Base-by-base conservation (phyloP, 495 filamentous ascomycete species). In the Neurospora sp. region DNA sequence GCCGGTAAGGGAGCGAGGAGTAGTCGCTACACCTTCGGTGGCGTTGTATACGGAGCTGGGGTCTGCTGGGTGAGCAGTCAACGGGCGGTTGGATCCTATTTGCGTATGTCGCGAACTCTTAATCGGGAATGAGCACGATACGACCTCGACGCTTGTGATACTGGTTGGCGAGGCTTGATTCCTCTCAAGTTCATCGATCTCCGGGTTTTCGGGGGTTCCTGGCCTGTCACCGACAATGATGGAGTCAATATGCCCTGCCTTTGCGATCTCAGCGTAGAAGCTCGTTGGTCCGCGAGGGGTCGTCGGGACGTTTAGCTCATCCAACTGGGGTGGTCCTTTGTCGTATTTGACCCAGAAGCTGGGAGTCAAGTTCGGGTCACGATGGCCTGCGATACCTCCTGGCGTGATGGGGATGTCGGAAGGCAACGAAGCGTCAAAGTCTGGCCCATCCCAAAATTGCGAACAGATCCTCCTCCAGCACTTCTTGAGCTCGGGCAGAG, bases 391-490 rank as follows among this genome's bases (percentile, higher is more conserved):
- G 62, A 88, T 85, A 31, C 90, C 92, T 54, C 95, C 95, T 16
- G 95, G 93, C 4, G 86, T 76, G 72, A 97, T 94, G 35, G 91
- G 88, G 66, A 88, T 85, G 71, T 95, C 90, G 12, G 88, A 84
- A 14, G 86, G 85, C 69, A 89, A 82, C 27, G 88, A 85, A 5
- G 83, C 78, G 72, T 88, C 82, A 80, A 90, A 85, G 70, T 90
- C 87, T 1, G 88, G 83, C 2, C 86, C 87, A 76, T 97, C 92
- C 95, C 95, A 98, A 78, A 94, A 97, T 38, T 92, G 82, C 2
- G 91, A 89, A 77, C 94, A 98, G 18, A 94, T 92, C 70, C 94
- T 89, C 82, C 96, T 89, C 96, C 96, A 99, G 79, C 96, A 98
- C 81, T 96, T 94, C 82, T 98, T 98, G 69, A 98, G 84, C 80